A percentile compares a stretch with the other conserved stretches of the same genome.
Conservation (phyloP, 495 filamentous ascomycete species). For the Penicillium nucicola region DNA sequence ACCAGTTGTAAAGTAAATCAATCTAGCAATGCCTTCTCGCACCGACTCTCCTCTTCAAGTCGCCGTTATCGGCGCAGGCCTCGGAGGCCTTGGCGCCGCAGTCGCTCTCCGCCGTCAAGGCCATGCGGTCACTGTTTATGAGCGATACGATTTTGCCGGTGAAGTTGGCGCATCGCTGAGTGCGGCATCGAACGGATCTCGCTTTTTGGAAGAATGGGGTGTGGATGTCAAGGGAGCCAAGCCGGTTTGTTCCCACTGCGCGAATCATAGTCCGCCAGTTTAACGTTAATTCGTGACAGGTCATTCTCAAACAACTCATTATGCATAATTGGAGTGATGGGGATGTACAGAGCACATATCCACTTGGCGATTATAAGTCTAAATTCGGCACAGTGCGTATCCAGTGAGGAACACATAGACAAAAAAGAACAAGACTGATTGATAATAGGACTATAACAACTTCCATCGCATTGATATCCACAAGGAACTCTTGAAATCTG, state of each 20-base stretch:
- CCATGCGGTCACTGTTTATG: constrained; percentile 45
- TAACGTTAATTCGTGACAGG: constrained; percentile 4
- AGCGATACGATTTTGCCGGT: constrained; percentile 27
- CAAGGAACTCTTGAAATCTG: constrained; percentile 23
- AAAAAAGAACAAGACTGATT: no score
- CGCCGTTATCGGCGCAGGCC: constrained; percentile 51
- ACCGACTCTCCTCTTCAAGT: constrained; percentile 20
- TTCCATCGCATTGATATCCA: constrained; percentile 33
- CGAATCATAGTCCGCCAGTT: neutral
- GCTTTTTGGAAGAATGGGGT: constrained; percentile 27
- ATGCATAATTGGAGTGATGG: constrained; percentile 27
- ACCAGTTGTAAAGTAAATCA: constrained; percentile 3
- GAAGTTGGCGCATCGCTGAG: constrained; percentile 30
- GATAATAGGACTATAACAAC: constrained; percentile 26
- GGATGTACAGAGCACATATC: constrained; percentile 22
- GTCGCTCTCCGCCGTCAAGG: constrained; percentile 50
- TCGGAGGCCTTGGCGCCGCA: constrained; percentile 52
- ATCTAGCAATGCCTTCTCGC: constrained; percentile 15
- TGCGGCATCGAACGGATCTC: constrained; percentile 24
- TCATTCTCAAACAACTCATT: constrained; percentile 30
- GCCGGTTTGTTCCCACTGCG: constrained; percentile 12
- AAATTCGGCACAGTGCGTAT: constrained; percentile 23
- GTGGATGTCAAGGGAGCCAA: constrained; percentile 26
- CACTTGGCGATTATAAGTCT: constrained; percentile 26
- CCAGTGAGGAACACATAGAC: no score